Conservation (phyloP, 441 rosid species). For the Pelargonium fulgidum region DNA sequence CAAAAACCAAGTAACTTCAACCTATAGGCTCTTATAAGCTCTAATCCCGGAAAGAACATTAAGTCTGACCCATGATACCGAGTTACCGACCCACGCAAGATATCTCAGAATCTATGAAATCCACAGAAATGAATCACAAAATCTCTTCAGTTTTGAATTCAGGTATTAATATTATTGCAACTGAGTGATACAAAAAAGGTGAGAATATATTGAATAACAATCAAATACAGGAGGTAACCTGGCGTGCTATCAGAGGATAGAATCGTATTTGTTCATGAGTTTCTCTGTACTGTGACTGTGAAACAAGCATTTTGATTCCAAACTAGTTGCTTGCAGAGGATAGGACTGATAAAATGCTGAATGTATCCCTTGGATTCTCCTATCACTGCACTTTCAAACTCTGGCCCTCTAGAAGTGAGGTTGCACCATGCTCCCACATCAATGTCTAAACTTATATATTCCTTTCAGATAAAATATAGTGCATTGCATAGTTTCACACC, state of each 20-base stretch:
- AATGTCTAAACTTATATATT: neutral
- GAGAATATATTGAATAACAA: too few relatives aligned
- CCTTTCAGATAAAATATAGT: neutral
- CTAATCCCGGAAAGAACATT: neutral
- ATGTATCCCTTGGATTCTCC: too few relatives aligned
- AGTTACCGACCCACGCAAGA: neutral
- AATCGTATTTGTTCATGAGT: neutral
- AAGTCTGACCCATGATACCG: neutral
- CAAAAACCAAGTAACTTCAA: neutral
- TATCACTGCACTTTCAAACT: neutral
- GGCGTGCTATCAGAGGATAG: neutral
- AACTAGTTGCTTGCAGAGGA: too few relatives aligned
- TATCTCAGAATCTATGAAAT: neutral
- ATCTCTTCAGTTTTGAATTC: neutral
- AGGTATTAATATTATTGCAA: neutral
- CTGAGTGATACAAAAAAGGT: neutral
- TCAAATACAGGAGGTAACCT: too few relatives aligned
- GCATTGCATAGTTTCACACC: neutral
- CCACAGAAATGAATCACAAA: neutral
- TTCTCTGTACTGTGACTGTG: neutral
- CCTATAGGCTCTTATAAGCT: neutral
- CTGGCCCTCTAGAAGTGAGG: conserved; percentile 3
- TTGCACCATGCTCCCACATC: neutral
- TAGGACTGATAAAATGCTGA: too few relatives aligned
- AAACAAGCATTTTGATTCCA: neutral